phyloP scores from a whole-genome alignment of 768 basidiomycete species.

The Kwoniella dejecticola region DNA sequence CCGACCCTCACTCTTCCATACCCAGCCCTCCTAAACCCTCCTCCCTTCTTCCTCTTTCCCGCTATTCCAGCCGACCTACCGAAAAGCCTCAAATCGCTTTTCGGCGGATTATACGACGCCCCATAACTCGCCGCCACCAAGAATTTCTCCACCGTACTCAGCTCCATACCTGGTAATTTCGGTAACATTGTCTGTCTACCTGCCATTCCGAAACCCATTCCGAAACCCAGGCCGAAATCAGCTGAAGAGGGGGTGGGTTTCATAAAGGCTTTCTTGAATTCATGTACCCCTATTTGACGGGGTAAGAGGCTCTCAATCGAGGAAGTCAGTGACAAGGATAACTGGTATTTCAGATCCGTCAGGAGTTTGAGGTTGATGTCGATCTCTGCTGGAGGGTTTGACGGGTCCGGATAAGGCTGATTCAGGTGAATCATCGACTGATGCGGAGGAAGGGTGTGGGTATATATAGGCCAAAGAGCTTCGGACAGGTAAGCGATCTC shows the following conservation, averaged over 20 bases:
- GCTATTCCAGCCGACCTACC: slow-evolving; percentile 66
- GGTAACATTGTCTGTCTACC: slow-evolving; percentile 26
- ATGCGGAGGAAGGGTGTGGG: slow-evolving; percentile 38
- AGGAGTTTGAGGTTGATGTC: slow-evolving; percentile 46
- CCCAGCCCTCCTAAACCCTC: slow-evolving; percentile 58
- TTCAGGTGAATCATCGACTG: slow-evolving; percentile 29
- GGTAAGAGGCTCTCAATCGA: slow-evolving; percentile 47
- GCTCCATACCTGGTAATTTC: slow-evolving; percentile 27
- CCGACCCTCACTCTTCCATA: slow-evolving; percentile 42
- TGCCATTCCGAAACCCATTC: no score
- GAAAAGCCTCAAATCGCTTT: slow-evolving; percentile 80
- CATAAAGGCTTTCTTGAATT: slow-evolving; percentile 30
- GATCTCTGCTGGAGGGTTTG: slow-evolving; percentile 28
- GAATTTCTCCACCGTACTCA: slow-evolving; percentile 62
- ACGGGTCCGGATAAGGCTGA: slow-evolving; percentile 3
- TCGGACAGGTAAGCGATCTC: slow-evolving; percentile 41
- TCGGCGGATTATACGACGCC: slow-evolving; percentile 80
- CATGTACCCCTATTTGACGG: slow-evolving; percentile 27
- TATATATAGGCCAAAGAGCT: slow-evolving; percentile 53
- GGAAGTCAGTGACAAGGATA: slow-evolving; percentile 41
- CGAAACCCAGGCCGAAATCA: no score
- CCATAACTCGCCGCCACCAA: slow-evolving; percentile 75
- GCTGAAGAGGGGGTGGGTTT: no score
- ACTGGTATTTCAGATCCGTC: slow-evolving; percentile 49
- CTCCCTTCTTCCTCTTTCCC: slow-evolving; percentile 57